These are phyloP conservation scores for Beauveria australis DNA, from an alignment of 2,329 filamentous ascomycete species.

Conservation along the genomic window DNA sequence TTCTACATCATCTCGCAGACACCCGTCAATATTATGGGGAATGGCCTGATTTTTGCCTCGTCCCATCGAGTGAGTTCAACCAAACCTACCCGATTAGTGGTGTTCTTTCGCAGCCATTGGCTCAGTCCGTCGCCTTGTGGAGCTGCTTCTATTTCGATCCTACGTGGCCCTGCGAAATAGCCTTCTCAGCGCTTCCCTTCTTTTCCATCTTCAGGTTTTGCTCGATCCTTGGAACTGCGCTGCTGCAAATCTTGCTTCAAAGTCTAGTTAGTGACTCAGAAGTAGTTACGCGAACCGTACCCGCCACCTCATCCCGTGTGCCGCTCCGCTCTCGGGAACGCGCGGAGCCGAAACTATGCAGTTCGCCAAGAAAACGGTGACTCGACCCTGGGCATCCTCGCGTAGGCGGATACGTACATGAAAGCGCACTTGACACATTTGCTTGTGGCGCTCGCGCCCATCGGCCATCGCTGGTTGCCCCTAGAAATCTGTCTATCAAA, in stretches of 20 bases:
- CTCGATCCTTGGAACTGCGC: background rate
- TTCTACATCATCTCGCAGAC: background rate
- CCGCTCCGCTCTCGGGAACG: background rate
- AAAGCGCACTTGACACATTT: background rate
- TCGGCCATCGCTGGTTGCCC: background rate
- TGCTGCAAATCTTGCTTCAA: background rate
- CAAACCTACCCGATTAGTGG: constrained; percentile 6
- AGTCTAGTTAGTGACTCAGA: background rate
- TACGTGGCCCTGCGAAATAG: constrained; percentile 4
- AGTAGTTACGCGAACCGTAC: too few relatives aligned
- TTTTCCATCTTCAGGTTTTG: background rate
- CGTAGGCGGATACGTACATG: background rate
- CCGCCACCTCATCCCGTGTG: background rate
- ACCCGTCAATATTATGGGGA: background rate
- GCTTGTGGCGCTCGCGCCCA: background rate
- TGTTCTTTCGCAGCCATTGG: background rate
- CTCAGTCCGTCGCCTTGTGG: background rate
- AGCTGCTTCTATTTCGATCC: background rate
- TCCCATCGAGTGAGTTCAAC: background rate
- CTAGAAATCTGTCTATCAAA: background rate
- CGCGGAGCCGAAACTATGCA: background rate
- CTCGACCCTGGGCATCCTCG: background rate
- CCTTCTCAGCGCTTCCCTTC: background rate
- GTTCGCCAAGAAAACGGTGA: background rate
- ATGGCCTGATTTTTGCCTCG: constrained; percentile 7